A percentile compares a stretch with the other conserved stretches of the same genome.
phyloP scores from a whole-genome alignment of 176 grass and related monocot species.

The Oryza meridionalis region DNA sequence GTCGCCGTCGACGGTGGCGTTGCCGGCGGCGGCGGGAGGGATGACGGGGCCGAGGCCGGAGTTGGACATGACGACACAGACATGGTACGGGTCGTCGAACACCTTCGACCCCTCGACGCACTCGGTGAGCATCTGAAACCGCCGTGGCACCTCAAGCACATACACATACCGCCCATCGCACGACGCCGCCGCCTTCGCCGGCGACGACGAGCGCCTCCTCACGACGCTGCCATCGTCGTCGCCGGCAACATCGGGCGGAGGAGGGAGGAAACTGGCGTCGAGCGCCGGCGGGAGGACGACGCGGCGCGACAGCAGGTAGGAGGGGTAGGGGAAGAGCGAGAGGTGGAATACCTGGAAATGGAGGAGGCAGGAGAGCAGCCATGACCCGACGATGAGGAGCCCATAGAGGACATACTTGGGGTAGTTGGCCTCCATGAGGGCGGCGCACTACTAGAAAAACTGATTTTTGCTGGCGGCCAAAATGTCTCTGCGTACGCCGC shows the following conservation, averaged over 20 bases:
- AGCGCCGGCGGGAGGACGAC: conserved; percentile 14
- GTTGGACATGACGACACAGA: conserved; percentile 40
- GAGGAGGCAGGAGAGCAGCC: conserved; percentile 48
- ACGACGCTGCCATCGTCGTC: background rate
- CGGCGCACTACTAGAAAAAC: background rate
- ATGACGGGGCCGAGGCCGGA: conserved; percentile 46
- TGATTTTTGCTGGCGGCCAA: too few relatives aligned
- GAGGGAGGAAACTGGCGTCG: background rate
- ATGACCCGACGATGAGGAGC: conserved; percentile 39
- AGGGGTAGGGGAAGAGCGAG: background rate
- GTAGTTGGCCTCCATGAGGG: conserved; percentile 46
- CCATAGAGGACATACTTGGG: conserved; percentile 46
- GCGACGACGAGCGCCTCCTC: background rate
- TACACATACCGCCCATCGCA: conserved; percentile 53
- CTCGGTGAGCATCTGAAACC: conserved; percentile 39
- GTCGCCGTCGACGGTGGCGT: background rate
- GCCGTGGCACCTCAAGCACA: conserved; percentile 37
- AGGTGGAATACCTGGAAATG: conserved; percentile 38
- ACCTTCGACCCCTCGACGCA: conserved; percentile 33
- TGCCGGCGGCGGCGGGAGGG: background rate
- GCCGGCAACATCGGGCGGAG: background rate
- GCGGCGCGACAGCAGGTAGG: background rate
- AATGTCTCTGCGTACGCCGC: too few relatives aligned
- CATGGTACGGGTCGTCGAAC: conserved; percentile 38
- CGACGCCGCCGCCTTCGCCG: background rate